phyloP scores from a whole-genome alignment of 2,329 filamentous ascomycete genomes.

The Fusarium buxicola region DNA sequence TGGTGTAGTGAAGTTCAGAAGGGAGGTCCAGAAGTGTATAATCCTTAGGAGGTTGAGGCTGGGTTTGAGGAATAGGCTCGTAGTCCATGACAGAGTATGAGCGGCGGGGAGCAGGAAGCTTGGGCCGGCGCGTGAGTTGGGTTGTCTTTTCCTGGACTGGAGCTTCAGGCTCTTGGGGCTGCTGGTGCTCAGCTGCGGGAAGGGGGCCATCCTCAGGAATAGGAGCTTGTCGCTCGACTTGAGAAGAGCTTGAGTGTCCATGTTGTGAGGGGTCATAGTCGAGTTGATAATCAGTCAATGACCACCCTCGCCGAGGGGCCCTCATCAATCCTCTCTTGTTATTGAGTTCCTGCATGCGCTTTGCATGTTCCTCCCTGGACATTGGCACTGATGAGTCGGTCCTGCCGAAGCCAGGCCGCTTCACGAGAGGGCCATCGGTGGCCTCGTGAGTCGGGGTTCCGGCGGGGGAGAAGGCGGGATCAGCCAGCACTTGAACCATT shows the following conservation, averaged over 20 bases:
- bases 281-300: constrained; percentile 58
- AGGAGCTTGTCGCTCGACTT: constrained; percentile 45
- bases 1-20: constrained; percentile 68
- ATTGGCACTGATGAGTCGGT: constrained; percentile 45
- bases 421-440: constrained; percentile 36
- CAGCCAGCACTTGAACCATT: constrained; percentile 51
- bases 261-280: constrained; percentile 42
- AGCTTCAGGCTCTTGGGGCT: constrained; percentile 28
- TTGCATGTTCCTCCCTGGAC: constrained; percentile 57
- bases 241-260: constrained; percentile 38
- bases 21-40: constrained; percentile 66
- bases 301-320: constrained; percentile 59
- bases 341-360: constrained; percentile 54
- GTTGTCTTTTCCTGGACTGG: constrained; percentile 35
- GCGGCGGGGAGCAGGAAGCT: constrained; percentile 61
- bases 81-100: constrained; percentile 72
- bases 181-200: constrained; percentile 14
- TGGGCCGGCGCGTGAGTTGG: constrained; percentile 48
- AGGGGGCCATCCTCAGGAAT: constrained; percentile 52
- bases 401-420: constrained; percentile 39
- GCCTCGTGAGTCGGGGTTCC: constrained; percentile 41
- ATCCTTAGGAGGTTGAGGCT: constrained; percentile 59
- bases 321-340: constrained; percentile 52
- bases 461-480: constrained; percentile 45
- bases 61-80: constrained; percentile 60